Conservation (phyloP, 2,329 filamentous ascomycete species). For the Alternaria hordeiaustralica region DNA sequence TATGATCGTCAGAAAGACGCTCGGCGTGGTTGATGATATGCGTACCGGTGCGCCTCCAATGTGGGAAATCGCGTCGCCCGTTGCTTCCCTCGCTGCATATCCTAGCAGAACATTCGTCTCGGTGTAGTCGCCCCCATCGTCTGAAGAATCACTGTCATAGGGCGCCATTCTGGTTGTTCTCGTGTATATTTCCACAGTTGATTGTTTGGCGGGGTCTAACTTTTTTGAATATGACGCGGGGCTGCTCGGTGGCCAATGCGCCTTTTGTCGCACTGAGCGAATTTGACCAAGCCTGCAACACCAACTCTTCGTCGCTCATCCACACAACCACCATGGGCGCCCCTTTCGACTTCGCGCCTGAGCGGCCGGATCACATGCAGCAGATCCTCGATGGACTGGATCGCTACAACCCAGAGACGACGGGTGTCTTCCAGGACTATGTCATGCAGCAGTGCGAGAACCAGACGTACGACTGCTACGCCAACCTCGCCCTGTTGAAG, state of each 20-base stretch:
- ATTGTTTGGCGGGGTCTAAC: conserved; percentile 13
- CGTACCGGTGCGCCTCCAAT: conserved; percentile 86
- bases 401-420: conserved; percentile 98
- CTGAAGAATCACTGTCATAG: conserved; percentile 88
- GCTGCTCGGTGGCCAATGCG: conserved; percentile 13
- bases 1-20: neutral
- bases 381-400: conserved; percentile 96
- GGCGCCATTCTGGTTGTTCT: conserved; percentile 63
- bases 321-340: conserved; percentile 52
- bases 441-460: conserved; percentile 93
- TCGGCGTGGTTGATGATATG: conserved; percentile 19
- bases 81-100: conserved; percentile 80
- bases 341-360: conserved; percentile 84
- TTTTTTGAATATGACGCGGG: conserved; percentile 16
- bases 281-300: conserved; percentile 24
- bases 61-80: conserved; percentile 84
- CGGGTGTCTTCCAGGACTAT: conserved; percentile 91
- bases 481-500: conserved; percentile 94
- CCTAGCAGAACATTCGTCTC: conserved; percentile 90
- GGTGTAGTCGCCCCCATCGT: conserved; percentile 69
- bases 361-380: conserved; percentile 90
- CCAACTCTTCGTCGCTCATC: conserved; percentile 32
- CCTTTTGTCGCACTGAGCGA: conserved; percentile 25
- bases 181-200: neutral
- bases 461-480: conserved; percentile 93